phyloP scores from a whole-genome alignment of 805 yeast species.

The Yarrowia yakushimensis region DNA sequence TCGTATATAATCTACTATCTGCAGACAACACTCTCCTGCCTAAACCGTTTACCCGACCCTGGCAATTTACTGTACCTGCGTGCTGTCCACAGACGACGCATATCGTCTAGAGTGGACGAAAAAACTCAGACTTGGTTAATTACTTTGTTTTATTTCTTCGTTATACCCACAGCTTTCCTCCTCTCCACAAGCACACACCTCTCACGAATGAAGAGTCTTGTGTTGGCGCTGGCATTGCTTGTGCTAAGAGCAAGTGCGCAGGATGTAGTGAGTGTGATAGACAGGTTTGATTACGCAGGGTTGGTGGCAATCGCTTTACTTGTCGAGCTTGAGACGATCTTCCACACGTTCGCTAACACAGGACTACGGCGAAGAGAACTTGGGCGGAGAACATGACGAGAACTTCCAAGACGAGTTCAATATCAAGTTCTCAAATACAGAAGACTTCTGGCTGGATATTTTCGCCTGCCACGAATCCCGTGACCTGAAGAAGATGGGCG shows the following conservation, averaged over 20 bases:
- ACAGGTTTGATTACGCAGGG: too few species aligned
- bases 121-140: too few species aligned
- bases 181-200: background rate
- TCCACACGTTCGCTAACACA: conserved; percentile 36
- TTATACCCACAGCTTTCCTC: background rate
- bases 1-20: too few species aligned
- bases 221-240: conserved; percentile 24
- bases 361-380: conserved; percentile 74
- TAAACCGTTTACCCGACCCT: too few species aligned
- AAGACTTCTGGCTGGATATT: conserved; percentile 50
- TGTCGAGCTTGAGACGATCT: too few species aligned
- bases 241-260: conserved; percentile 29
- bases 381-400: conserved; percentile 79
- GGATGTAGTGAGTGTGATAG: conserved; percentile 27
- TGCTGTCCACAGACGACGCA: too few species aligned
- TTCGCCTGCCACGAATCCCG: conserved; percentile 79
- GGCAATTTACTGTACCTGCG: too few species aligned
- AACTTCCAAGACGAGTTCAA: too few species aligned
- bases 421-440: conserved; percentile 39
- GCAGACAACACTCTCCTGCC: too few species aligned
- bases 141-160: too few species aligned
- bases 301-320: too few species aligned
- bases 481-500: conserved; percentile 69
- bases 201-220: conserved; percentile 7
- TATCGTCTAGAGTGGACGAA: too few species aligned